phyloP scores from a whole-genome alignment of 2,329 filamentous ascomycete species.

The Thielaviopsis euricoi region DNA sequence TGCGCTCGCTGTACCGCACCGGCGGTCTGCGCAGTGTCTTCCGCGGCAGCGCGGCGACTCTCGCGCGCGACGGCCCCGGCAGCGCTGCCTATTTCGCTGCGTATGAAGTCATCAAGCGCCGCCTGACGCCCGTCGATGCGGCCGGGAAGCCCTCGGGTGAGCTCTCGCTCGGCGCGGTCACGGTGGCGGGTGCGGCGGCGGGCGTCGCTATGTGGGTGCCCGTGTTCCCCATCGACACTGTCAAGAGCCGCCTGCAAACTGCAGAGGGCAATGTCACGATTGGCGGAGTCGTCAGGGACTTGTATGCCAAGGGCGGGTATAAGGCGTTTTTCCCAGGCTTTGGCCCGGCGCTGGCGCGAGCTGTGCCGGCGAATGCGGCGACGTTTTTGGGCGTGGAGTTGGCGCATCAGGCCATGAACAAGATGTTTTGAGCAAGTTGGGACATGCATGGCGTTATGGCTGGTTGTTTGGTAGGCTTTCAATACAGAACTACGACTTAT shows the following conservation, averaged over 20 bases:
- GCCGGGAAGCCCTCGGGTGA: constrained; percentile 59
- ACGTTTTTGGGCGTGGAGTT: constrained; percentile 81
- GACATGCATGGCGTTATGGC: too few species aligned
- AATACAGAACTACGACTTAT: too few species aligned
- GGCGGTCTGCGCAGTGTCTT: constrained; percentile 86
- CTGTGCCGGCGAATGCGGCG: constrained; percentile 89
- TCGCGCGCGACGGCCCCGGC: constrained; percentile 85
- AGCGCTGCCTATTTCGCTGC: constrained; percentile 92
- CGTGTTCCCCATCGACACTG: constrained; percentile 91
- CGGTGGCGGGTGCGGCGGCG: constrained; percentile 72
- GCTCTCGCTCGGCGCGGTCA: constrained; percentile 66
- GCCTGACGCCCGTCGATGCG: constrained; percentile 67
- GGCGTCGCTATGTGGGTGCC: constrained; percentile 99
- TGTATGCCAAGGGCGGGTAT: constrained; percentile 71
- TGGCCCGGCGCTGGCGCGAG: constrained; percentile 77
- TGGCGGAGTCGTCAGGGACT: constrained; percentile 57
- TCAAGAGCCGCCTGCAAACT: constrained; percentile 88
- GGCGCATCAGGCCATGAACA: constrained; percentile 69
- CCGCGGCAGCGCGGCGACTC: constrained; percentile 74
- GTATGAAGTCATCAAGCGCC: constrained; percentile 89
- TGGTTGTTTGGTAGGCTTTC: too few species aligned
- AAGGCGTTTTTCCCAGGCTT: constrained; percentile 97
- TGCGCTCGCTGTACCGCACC: constrained; percentile 80
- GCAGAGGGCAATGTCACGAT: constrained; percentile 74
- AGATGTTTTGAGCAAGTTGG: constrained; percentile 35